Base-by-base conservation (phyloP, 208 protist genomes). In the Trypanosomatidae sp. region DNA sequence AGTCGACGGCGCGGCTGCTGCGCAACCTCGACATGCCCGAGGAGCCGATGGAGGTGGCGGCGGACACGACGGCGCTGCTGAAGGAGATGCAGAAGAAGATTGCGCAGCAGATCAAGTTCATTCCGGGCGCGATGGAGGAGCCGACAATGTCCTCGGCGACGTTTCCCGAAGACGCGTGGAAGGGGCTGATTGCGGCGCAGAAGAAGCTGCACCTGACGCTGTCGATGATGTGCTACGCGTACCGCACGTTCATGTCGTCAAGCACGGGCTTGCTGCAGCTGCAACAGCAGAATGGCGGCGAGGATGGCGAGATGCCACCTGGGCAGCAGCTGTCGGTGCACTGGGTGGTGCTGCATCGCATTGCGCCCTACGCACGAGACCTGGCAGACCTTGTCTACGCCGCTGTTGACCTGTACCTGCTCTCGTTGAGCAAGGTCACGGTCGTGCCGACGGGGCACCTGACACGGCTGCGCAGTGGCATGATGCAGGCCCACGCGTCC, bases 261-360 rank as follows among this genome's bases (percentile, higher is more conserved):
- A 56, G 72, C 32, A 58, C 53, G 8, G 19, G 3, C 8, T n/a
- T n/a, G n/a, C n/a, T n/a, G n/a, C n/a, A n/a, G n/a, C n/a, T n/a
- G n/a, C n/a, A n/a, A n/a, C n/a, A n/a, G n/a, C n/a, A n/a, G n/a
- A n/a, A n/a, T n/a, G n/a, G n/a, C n/a, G 30, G n/a, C 30, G n/a
- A n/a, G 11, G 30, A 35, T 26, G 28, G 48, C 37, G 47, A 33
- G 26, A 75, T 56, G 28, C 74, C 74, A 35, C n/a, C n/a, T n/a
- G n/a, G n/a, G n/a, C n/a, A n/a, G n/a, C n/a, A n/a, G n/a, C 42
- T 88, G 19, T 86, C 73, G 21, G 76, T 93, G 27, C 84, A 93
- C 63, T 93, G 84, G 84, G 84, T 93, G 21, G 74, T 89, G 43
- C 64, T 93, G 33, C 75, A 86, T 24, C 84, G 80, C 52, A 93